Conservation (phyloP, 1,284 basidiomycete species). For the Cryptococcus jaspeensis region DNA sequence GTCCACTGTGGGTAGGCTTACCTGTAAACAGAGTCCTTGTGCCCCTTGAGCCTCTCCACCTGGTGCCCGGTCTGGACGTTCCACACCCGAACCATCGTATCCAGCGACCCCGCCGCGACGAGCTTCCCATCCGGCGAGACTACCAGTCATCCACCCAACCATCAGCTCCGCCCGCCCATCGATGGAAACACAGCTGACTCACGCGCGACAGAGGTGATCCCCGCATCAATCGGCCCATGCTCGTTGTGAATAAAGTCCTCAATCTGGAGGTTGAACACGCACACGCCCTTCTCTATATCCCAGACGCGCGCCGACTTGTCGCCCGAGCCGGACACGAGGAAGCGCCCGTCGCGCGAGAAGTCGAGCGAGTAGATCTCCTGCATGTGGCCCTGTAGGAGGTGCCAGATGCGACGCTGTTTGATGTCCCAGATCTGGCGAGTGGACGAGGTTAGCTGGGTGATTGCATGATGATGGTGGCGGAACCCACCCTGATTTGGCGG, state of each 20-base stretch:
- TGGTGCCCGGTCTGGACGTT: conserved; percentile 70
- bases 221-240: conserved; percentile 64
- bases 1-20: conserved; percentile 10
- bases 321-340: conserved; percentile 83
- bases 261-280: conserved; percentile 54
- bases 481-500: conserved; percentile 69
- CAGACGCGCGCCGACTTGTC: conserved; percentile 88
- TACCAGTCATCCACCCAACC: conserved; percentile 31
- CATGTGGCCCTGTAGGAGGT: conserved; percentile 77
- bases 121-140: conserved; percentile 77
- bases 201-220: conserved; percentile 61
- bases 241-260: conserved; percentile 55
- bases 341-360: conserved; percentile 74
- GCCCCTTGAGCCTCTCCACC: conserved; percentile 72
- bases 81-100: conserved; percentile 84
- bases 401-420: conserved; percentile 65
- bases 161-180: not conserved
- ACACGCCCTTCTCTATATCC: conserved; percentile 69
- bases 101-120: conserved; percentile 79
- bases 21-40: conserved; percentile 75
- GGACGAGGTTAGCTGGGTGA: not conserved
- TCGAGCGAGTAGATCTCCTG: conserved; percentile 90
- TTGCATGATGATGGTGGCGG: not conserved
- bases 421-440: conserved; percentile 78
- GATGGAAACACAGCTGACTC: conserved; percentile 24